These are phyloP conservation scores for Xylaria sp. DNA, from an alignment of 495 filamentous ascomycete genomes.

Conservation along the genomic window DNA sequence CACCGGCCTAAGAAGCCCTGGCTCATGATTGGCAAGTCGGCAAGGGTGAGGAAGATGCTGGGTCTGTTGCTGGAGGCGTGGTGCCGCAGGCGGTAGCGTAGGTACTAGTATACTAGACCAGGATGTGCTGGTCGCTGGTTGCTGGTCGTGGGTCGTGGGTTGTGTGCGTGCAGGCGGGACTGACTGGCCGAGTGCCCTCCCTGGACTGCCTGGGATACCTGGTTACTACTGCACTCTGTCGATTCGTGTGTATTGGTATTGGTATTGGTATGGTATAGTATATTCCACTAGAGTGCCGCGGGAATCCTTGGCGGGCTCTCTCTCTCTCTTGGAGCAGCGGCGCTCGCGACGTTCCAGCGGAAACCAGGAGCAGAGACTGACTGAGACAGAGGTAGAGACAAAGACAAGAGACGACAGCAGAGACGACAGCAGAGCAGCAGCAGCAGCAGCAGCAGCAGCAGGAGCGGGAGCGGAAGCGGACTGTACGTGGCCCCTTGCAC, in stretches of 20 bases:
- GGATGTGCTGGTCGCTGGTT: constrained; percentile 5
- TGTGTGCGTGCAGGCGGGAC: constrained; percentile 13
- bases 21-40: constrained; percentile 40
- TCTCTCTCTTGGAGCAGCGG: constrained; percentile 21
- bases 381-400: too few relatives aligned
- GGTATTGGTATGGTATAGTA: neutral
- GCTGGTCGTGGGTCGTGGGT: constrained; percentile 22
- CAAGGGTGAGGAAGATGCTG: constrained; percentile 26
- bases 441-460: neutral
- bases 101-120: neutral
- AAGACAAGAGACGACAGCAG: too few relatives aligned
- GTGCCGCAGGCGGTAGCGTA: constrained; percentile 14
- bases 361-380: neutral
- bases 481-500: constrained; percentile 1
- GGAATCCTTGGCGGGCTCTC: constrained; percentile 19
- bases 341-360: constrained; percentile 3
- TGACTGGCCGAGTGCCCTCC: constrained; percentile 8
- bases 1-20: constrained; percentile 39
- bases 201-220: too few relatives aligned
- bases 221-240: constrained; percentile 13
- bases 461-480: constrained; percentile 6
- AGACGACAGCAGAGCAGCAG: neutral
- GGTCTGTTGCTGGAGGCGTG: constrained; percentile 13
- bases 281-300: too few relatives aligned
- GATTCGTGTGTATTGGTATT: constrained; percentile 16